Evolutionary conservation across 2,329 filamentous ascomycete genomes (phyloP), one percentile per base, ranked within the genome.

Genomic region (Didymella keratinophila): DNA sequence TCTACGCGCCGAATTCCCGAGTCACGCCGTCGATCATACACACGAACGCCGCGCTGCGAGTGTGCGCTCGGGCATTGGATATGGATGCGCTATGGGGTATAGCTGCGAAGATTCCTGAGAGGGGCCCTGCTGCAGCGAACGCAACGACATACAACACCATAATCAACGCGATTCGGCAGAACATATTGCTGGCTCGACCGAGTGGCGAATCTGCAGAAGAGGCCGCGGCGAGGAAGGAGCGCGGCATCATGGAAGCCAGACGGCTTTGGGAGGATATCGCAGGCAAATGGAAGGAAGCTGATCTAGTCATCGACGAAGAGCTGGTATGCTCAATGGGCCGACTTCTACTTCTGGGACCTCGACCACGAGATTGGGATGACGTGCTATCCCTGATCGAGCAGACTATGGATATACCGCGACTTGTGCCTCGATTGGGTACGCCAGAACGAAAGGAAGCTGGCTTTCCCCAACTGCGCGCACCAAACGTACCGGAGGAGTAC

Each of bases 1-100:
- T 98, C 79, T 82, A 84, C 37, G 83, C 82, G 4, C 83, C 86
- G 34, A 87, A 85, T 49, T 85, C 85, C 1, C 81, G 83, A 8
- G 81, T 96, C 49, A 83, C 87, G 63, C 89, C 91, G 16, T 91
- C 88, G 65, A 89, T 89, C 34, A 90, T 92, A 56, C 95, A 98
- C 71, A 87, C 91, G 62, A 99, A 99, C 73, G 91, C 93, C 10
- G 86, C 93, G n/a, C 80, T 99, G 43, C 87, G 88, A 58, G 90
- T 95, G 9, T 98, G 93, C 74, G 85, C 89, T 46, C 84, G 86
- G 56, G 89, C 90, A 4, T 76, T 82, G 12, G 89, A 97, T 71
- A 83, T 96, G 75, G 92, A 97, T 65, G 86, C 88, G 16, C 79
- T 98, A 66, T 96, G 95, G 82, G 84, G 85, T 53, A 84, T 97